Percentiles rank a stretch among this genome's conserved stretches.
Conservation (phyloP, 2,329 filamentous ascomycete species). For the Fusarium anguioides region DNA sequence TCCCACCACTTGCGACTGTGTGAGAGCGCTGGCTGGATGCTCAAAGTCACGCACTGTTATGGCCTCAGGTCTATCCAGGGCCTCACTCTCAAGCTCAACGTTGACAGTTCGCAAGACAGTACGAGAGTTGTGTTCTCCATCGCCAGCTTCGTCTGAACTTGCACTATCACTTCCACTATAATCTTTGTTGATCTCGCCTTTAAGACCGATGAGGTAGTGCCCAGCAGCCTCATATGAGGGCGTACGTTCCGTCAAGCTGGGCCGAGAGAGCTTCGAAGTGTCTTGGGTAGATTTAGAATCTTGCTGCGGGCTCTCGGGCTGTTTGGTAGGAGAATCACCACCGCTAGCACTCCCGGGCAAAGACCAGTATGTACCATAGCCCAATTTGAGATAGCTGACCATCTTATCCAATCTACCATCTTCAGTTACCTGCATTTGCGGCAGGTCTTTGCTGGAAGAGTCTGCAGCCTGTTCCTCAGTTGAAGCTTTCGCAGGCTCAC, state of each 20-base stretch:
- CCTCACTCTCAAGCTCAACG: constrained; percentile 67
- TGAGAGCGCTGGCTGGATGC: constrained; percentile 50
- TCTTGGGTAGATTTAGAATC: constrained; percentile 28
- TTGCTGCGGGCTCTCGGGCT: constrained; percentile 19
- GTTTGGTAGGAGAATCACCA: constrained; percentile 29
- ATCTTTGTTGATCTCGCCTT: constrained; percentile 69
- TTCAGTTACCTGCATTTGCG: constrained; percentile 23
- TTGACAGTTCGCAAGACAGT: constrained; percentile 74
- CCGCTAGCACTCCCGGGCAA: constrained; percentile 48
- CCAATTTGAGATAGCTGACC: constrained; percentile 73
- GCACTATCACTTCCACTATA: constrained; percentile 47
- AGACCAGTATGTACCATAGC: constrained; percentile 75
- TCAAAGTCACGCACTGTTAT: constrained; percentile 59
- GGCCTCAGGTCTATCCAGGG: constrained; percentile 54
- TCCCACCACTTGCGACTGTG: constrained; percentile 50
- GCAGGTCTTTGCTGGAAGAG: constrained; percentile 26
- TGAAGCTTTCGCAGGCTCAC: neutral
- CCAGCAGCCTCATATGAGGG: constrained; percentile 52
- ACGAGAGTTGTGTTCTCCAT: constrained; percentile 60
- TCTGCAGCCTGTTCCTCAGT: neutral
- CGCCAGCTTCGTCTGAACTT: constrained; percentile 48
- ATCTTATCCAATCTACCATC: constrained; percentile 64
- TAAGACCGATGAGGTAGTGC: constrained; percentile 74
- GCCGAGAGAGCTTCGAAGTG: constrained; percentile 13
- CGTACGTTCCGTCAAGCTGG: constrained; percentile 19